phyloP scores from a whole-genome alignment of 768 basidiomycete species.

The Termitomyces sp. region DNA sequence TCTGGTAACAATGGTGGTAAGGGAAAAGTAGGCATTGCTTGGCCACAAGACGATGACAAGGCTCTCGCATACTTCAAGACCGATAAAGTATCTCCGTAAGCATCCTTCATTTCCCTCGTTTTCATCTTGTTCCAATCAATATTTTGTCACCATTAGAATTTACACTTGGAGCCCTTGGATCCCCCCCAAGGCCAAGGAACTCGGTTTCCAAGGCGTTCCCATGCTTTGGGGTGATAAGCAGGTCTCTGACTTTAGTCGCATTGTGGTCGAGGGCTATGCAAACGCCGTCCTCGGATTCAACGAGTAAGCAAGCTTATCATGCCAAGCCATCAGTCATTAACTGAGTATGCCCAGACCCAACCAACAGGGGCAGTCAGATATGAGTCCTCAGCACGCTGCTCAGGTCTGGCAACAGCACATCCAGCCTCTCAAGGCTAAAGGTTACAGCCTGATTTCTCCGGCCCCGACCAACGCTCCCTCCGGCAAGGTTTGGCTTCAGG shows the following conservation, averaged over 20 bases:
- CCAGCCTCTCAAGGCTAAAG: conserved; percentile 48
- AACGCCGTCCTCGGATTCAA: conserved; percentile 58
- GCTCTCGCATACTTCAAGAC: conserved; percentile 52
- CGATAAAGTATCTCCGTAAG: conserved; percentile 39
- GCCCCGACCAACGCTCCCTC: conserved; percentile 58
- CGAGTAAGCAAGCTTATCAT: conserved; percentile 51
- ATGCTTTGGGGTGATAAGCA: conserved; percentile 72
- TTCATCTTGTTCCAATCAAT: background rate
- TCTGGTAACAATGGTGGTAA: conserved; percentile 16
- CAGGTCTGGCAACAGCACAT: conserved; percentile 60
- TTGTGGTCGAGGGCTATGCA: conserved; percentile 51
- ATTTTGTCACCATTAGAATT: conserved; percentile 26
- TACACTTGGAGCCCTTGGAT: conserved; percentile 67
- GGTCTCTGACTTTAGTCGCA: conserved; percentile 39
- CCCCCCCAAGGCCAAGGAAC: conserved; percentile 33
- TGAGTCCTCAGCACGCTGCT: conserved; percentile 48
- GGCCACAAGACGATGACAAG: conserved; percentile 54
- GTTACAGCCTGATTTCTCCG: conserved; percentile 61
- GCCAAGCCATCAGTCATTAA: background rate
- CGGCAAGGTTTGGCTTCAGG: conserved; percentile 62
- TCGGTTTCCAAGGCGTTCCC: conserved; percentile 54
- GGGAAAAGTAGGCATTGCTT: conserved; percentile 62
- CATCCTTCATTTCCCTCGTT: background rate
- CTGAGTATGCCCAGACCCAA: conserved; percentile 54
- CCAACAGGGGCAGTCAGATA: conserved; percentile 55